Evolutionary conservation across 371 early-diverging fungal genomes (phyloP).

Genomic region (Entomophthora muscae): DNA sequence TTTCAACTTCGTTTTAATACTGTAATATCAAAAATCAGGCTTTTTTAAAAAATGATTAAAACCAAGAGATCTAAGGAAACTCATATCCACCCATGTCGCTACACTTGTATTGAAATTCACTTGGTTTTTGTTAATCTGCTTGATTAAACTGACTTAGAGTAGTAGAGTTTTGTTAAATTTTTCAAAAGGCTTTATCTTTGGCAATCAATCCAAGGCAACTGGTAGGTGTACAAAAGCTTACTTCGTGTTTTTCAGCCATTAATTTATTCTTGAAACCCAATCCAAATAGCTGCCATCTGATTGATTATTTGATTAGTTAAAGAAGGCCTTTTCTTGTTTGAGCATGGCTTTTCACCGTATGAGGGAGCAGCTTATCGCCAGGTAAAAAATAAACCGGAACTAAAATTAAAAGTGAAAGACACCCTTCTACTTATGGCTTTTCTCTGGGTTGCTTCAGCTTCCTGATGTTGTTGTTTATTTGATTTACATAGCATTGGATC

Average conservation of each 20-base stretch:
- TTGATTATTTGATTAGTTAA: too few relatives aligned
- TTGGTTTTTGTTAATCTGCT: too few relatives aligned
- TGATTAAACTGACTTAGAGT: too few relatives aligned
- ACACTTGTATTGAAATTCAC: too few relatives aligned
- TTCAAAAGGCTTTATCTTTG: background rate
- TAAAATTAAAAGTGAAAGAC: too few relatives aligned
- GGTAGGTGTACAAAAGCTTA: too few relatives aligned
- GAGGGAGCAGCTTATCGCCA: background rate
- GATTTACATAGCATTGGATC: background rate
- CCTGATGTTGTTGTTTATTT: background rate
- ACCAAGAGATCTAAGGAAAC: too few relatives aligned
- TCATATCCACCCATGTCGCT: too few relatives aligned
- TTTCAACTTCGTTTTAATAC: background rate
- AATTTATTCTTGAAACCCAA: background rate
- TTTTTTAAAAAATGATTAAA: background rate
- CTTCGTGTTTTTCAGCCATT: background rate
- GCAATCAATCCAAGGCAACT: background rate
- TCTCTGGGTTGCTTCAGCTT: background rate
- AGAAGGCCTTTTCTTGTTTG: background rate
- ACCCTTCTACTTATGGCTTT: background rate
- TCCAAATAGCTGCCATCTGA: background rate
- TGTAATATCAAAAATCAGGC: background rate
- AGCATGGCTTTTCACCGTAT: background rate
- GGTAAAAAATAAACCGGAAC: background rate
- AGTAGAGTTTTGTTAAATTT: background rate